Conservation (phyloP, 129 eudicot species). For the Chrysanthemum makinoi region DNA sequence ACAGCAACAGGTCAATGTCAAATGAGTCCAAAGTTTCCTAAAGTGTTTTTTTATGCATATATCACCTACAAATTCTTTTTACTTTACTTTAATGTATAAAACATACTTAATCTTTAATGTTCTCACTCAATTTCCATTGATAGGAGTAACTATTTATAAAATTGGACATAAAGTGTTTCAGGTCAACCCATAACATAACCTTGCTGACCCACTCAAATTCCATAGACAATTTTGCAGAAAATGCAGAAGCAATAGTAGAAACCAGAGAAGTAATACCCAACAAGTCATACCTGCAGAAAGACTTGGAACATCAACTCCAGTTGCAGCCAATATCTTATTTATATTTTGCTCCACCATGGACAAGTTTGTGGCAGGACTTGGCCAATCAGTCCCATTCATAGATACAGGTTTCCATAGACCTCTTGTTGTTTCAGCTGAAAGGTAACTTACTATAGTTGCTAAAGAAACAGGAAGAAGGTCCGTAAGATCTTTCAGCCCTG, state of each 20-base stretch:
- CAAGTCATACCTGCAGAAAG: slow-evolving; percentile 58
- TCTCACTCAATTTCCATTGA: too few relatives aligned
- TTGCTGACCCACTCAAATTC: too few relatives aligned
- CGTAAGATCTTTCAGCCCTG: slow-evolving; percentile 94
- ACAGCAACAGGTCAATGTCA: too few relatives aligned
- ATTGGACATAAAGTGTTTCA: too few relatives aligned
- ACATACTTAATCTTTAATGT: too few relatives aligned
- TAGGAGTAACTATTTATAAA: too few relatives aligned
- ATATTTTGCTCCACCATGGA: slow-evolving; percentile 71
- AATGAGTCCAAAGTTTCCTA: too few relatives aligned
- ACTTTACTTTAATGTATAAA: too few relatives aligned
- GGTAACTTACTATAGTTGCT: slow-evolving; percentile 88
- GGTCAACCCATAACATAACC: too few relatives aligned
- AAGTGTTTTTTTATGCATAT: too few relatives aligned
- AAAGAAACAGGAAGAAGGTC: slow-evolving; percentile 92
- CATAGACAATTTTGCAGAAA: too few relatives aligned
- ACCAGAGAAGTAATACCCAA: slow-evolving; percentile 1
- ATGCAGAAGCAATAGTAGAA: background rate
- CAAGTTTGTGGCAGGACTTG: slow-evolving; percentile 96
- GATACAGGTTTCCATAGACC: slow-evolving; percentile 97
- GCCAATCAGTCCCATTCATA: slow-evolving; percentile 99
- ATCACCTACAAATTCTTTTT: too few relatives aligned
- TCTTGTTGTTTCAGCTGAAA: slow-evolving; percentile 91
- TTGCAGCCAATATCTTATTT: slow-evolving; percentile 76
- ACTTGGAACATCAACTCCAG: slow-evolving; percentile 90